Base-by-base conservation (phyloP, 1,139 yeast genomes). In the Candida sanyaensis region DNA sequence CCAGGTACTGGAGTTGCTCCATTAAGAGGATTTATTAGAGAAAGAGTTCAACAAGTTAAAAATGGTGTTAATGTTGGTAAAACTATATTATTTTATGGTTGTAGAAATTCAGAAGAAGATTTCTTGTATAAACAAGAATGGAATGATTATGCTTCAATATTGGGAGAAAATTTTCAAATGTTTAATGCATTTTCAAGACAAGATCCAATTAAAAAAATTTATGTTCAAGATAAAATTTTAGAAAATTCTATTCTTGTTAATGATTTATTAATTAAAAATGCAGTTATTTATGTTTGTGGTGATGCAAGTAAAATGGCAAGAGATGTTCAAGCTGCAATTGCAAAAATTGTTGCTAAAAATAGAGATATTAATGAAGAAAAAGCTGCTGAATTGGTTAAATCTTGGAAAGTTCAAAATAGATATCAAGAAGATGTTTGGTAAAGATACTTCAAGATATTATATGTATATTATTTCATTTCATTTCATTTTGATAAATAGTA, bases 1-100 rank as follows among this genome's bases (percentile, higher is more conserved):
- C 98, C 99, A 43, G 99, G 99, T 55, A 93, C 99, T 6, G 99
- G 99, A 64, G 93, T 93, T 49, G 98, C 99, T 9, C 99, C 99
- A 52, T 87, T 93, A 74, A 86, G 98, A 69, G 97, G 96, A 2
- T 91, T 93, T 57, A 69, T 93, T 38, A 84, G 96, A 68, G 97
- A 91, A 67, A 85, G 95, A 60, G 86, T 67, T 13, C 65, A 71
- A 21, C 65, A 66, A 42, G 58, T 61, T 37, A 71, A 77, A 48
- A 75, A 77, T 33, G 77, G 77, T 48, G 68, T 72, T 26, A 81
- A 79, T 27, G 71, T 89, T 43, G 98, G 98, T 46, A 81, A 86
- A 56, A 79, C 87, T 42, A 52, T 90, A 37, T 75, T 93, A 52
- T 93, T 91, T 66, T 92, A 81, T 64, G 99, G 99, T 24, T 89